A percentile compares a stretch with the other conserved stretches of the same genome.
Evolutionary conservation across 2,329 filamentous ascomycete species (phyloP).

Genomic region (Oidium heveae): DNA sequence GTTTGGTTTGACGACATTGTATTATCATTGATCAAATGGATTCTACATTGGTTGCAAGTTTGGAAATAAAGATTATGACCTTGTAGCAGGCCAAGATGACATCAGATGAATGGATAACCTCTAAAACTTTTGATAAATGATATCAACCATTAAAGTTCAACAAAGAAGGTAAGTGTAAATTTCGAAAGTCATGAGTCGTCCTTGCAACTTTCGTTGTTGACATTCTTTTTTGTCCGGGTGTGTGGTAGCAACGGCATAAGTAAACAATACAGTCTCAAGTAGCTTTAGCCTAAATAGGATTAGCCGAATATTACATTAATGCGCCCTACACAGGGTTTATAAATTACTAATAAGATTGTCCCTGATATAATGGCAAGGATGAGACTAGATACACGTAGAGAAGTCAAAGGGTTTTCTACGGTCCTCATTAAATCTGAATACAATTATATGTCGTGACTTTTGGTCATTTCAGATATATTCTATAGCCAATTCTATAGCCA

Average conservation of each 20-base stretch:
- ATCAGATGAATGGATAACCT: not conserved
- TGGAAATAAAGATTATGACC: not conserved
- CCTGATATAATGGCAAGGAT: too few species aligned
- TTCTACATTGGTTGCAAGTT: not conserved
- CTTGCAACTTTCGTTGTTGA: not conserved
- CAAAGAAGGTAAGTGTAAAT: not conserved
- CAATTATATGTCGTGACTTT: too few species aligned
- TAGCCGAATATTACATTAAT: not conserved
- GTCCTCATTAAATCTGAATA: too few species aligned
- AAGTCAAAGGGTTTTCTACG: too few species aligned
- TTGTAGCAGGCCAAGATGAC: not conserved
- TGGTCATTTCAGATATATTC: too few species aligned
- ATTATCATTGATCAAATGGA: not conserved
- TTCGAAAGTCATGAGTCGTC: not conserved
- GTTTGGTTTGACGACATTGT: not conserved
- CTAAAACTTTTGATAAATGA: too few species aligned
- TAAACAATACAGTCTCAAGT: not conserved
- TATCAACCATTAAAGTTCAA: not conserved
- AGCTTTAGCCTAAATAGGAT: not conserved
- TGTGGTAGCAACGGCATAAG: not conserved
- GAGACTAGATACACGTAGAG: too few species aligned
- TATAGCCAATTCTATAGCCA: too few species aligned
- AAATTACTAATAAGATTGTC: too few species aligned
- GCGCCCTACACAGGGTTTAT: too few species aligned
- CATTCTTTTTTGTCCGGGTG: not conserved